Base-by-base conservation (phyloP, 2,329 filamentous ascomycete species). In the Clarireedia paspali region DNA sequence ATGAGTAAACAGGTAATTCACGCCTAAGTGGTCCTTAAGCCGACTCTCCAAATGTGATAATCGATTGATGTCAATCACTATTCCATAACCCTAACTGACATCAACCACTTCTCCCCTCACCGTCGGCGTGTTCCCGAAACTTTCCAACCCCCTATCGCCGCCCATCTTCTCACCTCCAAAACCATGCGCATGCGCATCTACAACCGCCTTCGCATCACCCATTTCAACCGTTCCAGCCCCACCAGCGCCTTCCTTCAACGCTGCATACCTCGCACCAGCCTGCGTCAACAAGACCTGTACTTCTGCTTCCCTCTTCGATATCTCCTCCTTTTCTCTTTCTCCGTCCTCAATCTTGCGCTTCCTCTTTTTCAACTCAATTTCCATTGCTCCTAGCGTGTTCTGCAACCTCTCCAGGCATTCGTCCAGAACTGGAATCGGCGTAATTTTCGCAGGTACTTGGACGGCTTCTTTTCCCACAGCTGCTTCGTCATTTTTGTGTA, bases 261-360 rank as follows among this genome's bases (percentile, higher is more conserved):
- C 77, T 63, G 85, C 78, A 67, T 87, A 89, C 60, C 82, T 79
- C 58, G 88, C 83, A 0, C 89, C 91, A 0, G 90, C 89, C 68
- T 94, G 86, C 67, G 90, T 86, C 52, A 97, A 74, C 54, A 95
- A 73, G 20, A 79, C 78, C 71, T 96, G 91, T 0, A 96, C 87
- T 70, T 94, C 88, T 5, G 76, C 79, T 71, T 96, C 88, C 57
- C 90, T 78, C 59, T 79, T 76, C 4, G 79, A 72, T 44, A 96
- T 81, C 26, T 87, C 81, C 3, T 76, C 73, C 66, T 85, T 88
- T 68, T 95, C 89, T 57, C 76, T 75, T 62, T 82, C 78, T 49
- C 91, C 72, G 47, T 82, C 82, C 62, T 84, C 81, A 67, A 94
- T 82, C 58, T 80, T 77, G 54, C 75, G 75, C 55, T 83, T 74